Percentiles rank a stretch among this genome's conserved stretches.
These are phyloP conservation scores for Dactylorhiza incarnata DNA, from an alignment of 106 monocot species.

Conservation along the genomic window DNA sequence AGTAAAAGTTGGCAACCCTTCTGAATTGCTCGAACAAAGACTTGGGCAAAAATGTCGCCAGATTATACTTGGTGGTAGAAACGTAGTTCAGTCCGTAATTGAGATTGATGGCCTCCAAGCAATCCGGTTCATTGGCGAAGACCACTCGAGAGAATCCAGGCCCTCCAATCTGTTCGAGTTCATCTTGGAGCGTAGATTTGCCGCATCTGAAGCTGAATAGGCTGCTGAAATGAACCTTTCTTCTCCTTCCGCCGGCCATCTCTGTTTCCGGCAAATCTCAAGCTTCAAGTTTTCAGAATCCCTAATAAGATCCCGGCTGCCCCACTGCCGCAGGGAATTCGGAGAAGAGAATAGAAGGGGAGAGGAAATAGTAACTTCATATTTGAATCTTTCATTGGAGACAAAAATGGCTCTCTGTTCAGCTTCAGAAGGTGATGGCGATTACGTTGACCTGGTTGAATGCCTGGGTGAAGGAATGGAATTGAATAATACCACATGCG, in stretches of 20 bases:
- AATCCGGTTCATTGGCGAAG: slow-evolving; percentile 53
- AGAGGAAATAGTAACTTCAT: neutral
- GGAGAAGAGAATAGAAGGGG: neutral
- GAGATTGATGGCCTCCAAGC: slow-evolving; percentile 28
- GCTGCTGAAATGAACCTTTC: slow-evolving; percentile 42
- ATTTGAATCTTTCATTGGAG: neutral
- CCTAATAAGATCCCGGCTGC: too few species aligned
- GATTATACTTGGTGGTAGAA: slow-evolving; percentile 78
- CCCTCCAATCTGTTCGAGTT: slow-evolving; percentile 61
- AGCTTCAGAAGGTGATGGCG: neutral
- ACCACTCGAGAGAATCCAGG: slow-evolving; percentile 60
- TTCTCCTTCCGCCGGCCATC: slow-evolving; percentile 44
- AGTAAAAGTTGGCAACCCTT: slow-evolving; percentile 88
- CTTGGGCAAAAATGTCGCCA: slow-evolving; percentile 75
- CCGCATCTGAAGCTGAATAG: slow-evolving; percentile 54
- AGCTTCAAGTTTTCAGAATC: neutral
- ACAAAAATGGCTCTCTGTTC: neutral
- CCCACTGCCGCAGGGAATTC: too few species aligned
- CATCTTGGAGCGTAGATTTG: slow-evolving; percentile 35
- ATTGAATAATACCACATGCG: neutral
- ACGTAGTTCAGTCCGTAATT: slow-evolving; percentile 56
- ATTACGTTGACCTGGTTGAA: neutral
- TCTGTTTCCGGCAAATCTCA: neutral
- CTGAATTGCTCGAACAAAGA: slow-evolving; percentile 93
- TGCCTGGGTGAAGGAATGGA: neutral